Base-by-base conservation (phyloP, 306 rosid species). In the Macrotyloma uniflorum region DNA sequence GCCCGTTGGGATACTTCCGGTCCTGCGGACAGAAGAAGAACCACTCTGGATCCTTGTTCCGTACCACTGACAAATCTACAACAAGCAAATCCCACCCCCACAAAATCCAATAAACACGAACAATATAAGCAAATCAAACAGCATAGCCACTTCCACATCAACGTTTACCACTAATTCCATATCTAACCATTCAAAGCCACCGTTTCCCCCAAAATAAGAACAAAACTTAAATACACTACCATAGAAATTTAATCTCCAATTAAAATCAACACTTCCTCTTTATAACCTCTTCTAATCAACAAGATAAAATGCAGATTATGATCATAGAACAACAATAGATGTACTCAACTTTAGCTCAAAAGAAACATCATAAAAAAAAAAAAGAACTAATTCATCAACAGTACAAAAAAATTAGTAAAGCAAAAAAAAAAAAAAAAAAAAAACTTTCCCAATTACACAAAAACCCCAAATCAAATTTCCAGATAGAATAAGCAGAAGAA, bases 11-110 rank as follows among this genome's bases (percentile, higher is more conserved):
- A 77, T 96, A 96, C 87, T 96, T 96, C 15, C 91, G 78, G 82
- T 93, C 99, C 88, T 87, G 96, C 0, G 98, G 99, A 76, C 99
- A 96, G 88, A 96, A 96, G 85, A 93, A 96, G 91, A 96, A 93
- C 99, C 99, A 96, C 86, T 96, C 97, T 2, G 86, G 98, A 84
- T 96, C 99, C 83, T 86, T 86, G 28, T 91, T 89, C 82, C 79
- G 74, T 30, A 96, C 88, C 38, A 86, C 85, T 2, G 98, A 91
- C 67, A 91, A 87, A 83, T 84, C 99, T 95, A 80, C 72, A 78
- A 33, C 22, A 76, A 66, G 57, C 71, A 49, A 24, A 20, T 30
- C 57, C 69, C 68, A 14, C 38, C 64, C 63, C 59, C 63, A 38
- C 28, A 19, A 43, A 32, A 32, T 30, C 33, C 69, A 63, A 49